phyloP scores from a whole-genome alignment of 176 grass and related monocot species.

The Oryza rufipogon region DNA sequence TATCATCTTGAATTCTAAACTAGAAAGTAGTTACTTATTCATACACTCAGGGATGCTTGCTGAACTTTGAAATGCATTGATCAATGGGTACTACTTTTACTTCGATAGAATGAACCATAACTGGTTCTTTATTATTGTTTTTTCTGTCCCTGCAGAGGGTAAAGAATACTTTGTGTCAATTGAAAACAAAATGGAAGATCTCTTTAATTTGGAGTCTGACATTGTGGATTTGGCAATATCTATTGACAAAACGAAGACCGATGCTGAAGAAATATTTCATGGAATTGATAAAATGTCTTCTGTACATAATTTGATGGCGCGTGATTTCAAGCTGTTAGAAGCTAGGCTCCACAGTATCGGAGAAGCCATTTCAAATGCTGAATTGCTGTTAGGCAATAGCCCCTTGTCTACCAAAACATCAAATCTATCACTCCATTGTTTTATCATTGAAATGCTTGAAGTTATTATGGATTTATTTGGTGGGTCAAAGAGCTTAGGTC shows the following conservation, averaged over 20 bases:
- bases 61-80: neutral
- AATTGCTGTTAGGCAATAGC: constrained; percentile 50
- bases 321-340: constrained; percentile 48
- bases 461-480: constrained; percentile 24
- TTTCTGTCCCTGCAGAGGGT: constrained; percentile 28
- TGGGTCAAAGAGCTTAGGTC: constrained; percentile 2
- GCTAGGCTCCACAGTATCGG: constrained; percentile 45
- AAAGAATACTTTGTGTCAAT: constrained; percentile 43
- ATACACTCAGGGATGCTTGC: neutral
- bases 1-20: neutral
- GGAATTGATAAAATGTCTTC: neutral
- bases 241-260: constrained; percentile 16
- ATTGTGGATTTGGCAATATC: constrained; percentile 43
- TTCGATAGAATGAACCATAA: neutral
- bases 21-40: neutral
- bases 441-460: constrained; percentile 63
- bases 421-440: constrained; percentile 37
- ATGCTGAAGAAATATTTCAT: constrained; percentile 21
- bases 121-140: neutral
- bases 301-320: constrained; percentile 6
- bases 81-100: neutral
- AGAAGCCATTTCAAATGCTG: constrained; percentile 57
- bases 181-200: constrained; percentile 52
- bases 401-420: constrained; percentile 9
- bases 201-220: constrained; percentile 51